phyloP scores from a whole-genome alignment of 2,329 filamentous ascomycete genomes.

The Aspergillus chevalieri region DNA sequence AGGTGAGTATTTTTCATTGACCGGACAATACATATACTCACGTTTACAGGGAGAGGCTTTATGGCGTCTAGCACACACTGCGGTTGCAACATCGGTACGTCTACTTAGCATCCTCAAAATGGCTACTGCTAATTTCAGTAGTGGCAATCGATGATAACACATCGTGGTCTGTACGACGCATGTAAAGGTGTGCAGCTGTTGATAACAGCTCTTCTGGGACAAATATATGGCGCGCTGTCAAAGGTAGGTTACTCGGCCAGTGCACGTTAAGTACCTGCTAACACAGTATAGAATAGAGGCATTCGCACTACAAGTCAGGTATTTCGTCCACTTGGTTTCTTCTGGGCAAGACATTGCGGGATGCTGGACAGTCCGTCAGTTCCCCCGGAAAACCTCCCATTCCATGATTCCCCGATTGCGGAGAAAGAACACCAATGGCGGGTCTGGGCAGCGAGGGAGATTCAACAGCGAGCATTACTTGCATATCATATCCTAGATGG shows the following conservation, averaged over 20 bases:
- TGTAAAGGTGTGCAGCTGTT: conserved; percentile 42
- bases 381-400: conserved; percentile 28
- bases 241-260: conserved; percentile 17
- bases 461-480: conserved; percentile 40
- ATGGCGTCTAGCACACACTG: conserved; percentile 42
- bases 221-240: conserved; percentile 40
- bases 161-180: conserved; percentile 37
- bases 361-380: conserved; percentile 37
- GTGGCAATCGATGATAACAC: conserved; percentile 42
- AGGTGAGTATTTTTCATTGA: conserved; percentile 14
- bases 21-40: not conserved
- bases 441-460: conserved; percentile 39
- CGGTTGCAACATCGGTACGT: conserved; percentile 37
- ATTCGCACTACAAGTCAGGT: conserved; percentile 42
- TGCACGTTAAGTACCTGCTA: not conserved
- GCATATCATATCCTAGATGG: conserved; percentile 43
- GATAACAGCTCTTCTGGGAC: conserved; percentile 38
- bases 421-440: conserved; percentile 40
- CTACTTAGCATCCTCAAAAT: too few species aligned
- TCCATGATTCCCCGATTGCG: conserved; percentile 20
- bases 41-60: conserved; percentile 35
- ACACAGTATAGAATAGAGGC: conserved; percentile 27
- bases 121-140: conserved; percentile 1
- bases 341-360: conserved; percentile 42
- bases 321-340: conserved; percentile 41